These are phyloP conservation scores for Parvularia atlantis DNA, from an alignment of 78 protist species.

Conservation along the genomic window DNA sequence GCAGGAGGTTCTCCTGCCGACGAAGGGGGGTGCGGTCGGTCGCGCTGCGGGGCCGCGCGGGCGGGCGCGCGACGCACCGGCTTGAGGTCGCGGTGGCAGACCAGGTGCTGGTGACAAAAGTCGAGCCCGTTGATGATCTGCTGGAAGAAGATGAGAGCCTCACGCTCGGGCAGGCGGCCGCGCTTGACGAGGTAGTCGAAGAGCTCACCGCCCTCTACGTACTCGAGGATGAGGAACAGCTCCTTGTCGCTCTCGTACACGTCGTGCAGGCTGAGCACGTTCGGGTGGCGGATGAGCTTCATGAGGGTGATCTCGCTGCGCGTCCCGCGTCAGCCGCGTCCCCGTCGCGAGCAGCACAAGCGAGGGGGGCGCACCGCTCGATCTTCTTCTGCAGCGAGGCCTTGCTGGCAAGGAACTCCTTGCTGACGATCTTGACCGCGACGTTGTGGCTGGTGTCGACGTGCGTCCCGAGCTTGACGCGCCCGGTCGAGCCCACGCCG, in stretches of 20 bases:
- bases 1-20: slow-evolving; percentile 84
- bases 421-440: slow-evolving; percentile 63
- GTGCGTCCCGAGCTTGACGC: slow-evolving; percentile 61
- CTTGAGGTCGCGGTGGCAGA: neutral
- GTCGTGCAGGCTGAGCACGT: slow-evolving; percentile 75
- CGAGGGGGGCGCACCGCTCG: slow-evolving; percentile 23
- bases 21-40: slow-evolving; percentile 26
- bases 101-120: slow-evolving; percentile 69
- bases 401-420: slow-evolving; percentile 36
- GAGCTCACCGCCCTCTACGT: slow-evolving; percentile 83
- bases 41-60: neutral
- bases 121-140: slow-evolving; percentile 72
- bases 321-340: too few relatives aligned
- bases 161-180: slow-evolving; percentile 53
- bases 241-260: slow-evolving; percentile 73
- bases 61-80: too few relatives aligned
- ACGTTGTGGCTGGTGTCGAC: slow-evolving; percentile 55
- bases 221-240: slow-evolving; percentile 76
- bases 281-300: slow-evolving; percentile 79
- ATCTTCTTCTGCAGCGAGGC: slow-evolving; percentile 56
- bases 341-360: neutral
- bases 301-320: slow-evolving; percentile 69
- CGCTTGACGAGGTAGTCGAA: slow-evolving; percentile 67
- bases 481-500: slow-evolving; percentile 69
- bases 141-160: slow-evolving; percentile 69